Base-by-base conservation (phyloP, 23 red algal genomes). In the Pyropia yezoensis region DNA sequence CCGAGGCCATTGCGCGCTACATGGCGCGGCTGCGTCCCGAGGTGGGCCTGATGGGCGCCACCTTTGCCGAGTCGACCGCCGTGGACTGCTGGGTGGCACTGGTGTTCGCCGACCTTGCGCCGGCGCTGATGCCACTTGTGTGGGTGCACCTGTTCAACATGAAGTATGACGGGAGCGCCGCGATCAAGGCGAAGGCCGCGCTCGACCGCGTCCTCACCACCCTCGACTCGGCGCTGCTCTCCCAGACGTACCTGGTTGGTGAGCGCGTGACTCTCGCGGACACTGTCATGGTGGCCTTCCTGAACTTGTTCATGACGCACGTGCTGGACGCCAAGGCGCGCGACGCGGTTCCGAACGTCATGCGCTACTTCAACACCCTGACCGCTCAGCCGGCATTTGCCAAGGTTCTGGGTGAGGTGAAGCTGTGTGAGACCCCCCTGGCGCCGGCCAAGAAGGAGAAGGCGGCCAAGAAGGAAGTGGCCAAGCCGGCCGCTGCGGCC, bases 261-360 rank as follows among this genome's bases (percentile, higher is more conserved):
- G 78, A 83, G 64, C 66, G 78, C 25, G 50, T 83, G 24, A 83
- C 78, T 6, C 62, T 83, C 27, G 78, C 78, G 49, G 78, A 83
- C 70, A 70, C 70, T 1, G 59, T 50, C 50, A 47, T 70, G 16
- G 33, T 63, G 3, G 32, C 55, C 53, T 73, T 56, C 27, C 27
- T 83, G 14, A 57, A 62, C 26, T 34, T 26, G 28, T 63, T 83
- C 14, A 71, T 83, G 33, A 54, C 57, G 20, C 54, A 47, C 58
- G 55, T 73, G 14, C 47, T 74, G 22, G 78, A 66, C 27, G 25
- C 59, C 23, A 60, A 73, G 27, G 33, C 70, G 26, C 62, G 60
- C 2, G 55, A 25, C 3, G 7, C 25, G 47, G 60, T 66, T 7
- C 54, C 16, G 2, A 33, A 21, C n/a, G 11, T 83, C 13, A 70